phyloP scores from a whole-genome alignment of 169 alveolate genomes.

The Plasmodium sp. region DNA sequence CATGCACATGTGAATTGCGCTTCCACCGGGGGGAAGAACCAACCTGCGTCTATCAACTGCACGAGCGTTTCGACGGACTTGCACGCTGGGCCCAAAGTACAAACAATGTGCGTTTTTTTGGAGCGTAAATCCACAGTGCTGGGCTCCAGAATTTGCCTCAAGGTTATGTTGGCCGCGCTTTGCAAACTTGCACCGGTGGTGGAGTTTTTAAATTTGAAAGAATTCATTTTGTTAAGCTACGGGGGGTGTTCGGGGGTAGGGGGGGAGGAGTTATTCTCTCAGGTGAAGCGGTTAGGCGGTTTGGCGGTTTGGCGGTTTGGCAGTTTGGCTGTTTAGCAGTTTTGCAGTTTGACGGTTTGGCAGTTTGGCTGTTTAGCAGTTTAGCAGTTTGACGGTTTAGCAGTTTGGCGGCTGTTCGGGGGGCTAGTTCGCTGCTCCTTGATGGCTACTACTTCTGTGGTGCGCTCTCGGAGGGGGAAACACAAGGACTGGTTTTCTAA shows the following conservation, averaged over 20 bases:
- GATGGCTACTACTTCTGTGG: not conserved
- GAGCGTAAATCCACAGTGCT: constrained; percentile 78
- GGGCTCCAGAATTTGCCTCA: constrained; percentile 75
- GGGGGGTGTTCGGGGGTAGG: not conserved
- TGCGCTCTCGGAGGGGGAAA: not conserved
- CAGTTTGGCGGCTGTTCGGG: not conserved
- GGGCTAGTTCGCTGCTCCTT: not conserved
- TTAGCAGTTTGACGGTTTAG: too few relatives aligned
- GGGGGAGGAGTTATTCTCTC: not conserved
- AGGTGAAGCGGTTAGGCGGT: not conserved
- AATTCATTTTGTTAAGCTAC: constrained; percentile 23
- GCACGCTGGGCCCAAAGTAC: constrained; percentile 99
- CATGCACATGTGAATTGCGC: not conserved
- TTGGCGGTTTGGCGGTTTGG: too few relatives aligned
- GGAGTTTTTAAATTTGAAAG: constrained; percentile 34
- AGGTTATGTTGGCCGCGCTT: constrained; percentile 66
- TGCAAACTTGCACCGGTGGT: constrained; percentile 32
- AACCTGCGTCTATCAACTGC: constrained; percentile 89
- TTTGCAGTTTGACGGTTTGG: too few relatives aligned
- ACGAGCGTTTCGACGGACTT: constrained; percentile 93
- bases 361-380: not conserved
- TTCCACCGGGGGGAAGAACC: constrained; percentile 3
- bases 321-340: too few relatives aligned
- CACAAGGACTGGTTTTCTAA: not conserved
- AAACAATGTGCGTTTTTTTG: constrained; percentile 96